Evolutionary conservation across 1,284 basidiomycete genomes (phyloP).

Genomic region (Rhodotorula sp.): DNA sequence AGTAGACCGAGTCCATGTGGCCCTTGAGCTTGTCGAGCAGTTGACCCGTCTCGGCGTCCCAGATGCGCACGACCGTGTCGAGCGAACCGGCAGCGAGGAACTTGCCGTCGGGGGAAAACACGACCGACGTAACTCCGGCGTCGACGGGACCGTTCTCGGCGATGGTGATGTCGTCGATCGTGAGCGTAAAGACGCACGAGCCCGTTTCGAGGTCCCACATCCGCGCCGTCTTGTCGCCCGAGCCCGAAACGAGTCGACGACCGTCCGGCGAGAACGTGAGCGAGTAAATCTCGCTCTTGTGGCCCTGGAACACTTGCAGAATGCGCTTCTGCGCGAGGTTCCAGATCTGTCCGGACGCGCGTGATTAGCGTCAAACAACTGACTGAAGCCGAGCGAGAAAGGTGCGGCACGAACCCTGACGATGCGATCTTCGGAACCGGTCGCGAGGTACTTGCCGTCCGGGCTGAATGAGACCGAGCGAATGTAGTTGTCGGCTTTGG

Average conservation of each 20-base stretch:
- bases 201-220: conserved; percentile 79
- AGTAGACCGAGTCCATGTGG: conserved; percentile 79
- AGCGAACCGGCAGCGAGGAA: conserved; percentile 79
- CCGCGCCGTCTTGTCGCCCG: conserved; percentile 82
- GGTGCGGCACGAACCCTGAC: conserved; percentile 63
- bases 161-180: conserved; percentile 54
- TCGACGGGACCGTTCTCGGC: conserved; percentile 61
- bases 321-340: conserved; percentile 74
- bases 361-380: too few relatives aligned
- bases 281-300: conserved; percentile 87
- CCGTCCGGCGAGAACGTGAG: conserved; percentile 83
- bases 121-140: conserved; percentile 74
- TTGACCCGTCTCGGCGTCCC: conserved; percentile 72
- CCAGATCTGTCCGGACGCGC: conserved; percentile 64
- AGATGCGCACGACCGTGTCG: conserved; percentile 80
- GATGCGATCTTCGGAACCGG: conserved; percentile 78
- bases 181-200: conserved; percentile 55
- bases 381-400: neutral
- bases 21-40: conserved; percentile 74
- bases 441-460: conserved; percentile 75
- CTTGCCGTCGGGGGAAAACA: conserved; percentile 76
- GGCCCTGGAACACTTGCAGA: conserved; percentile 72
- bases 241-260: conserved; percentile 78
- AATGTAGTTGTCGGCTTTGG: conserved; percentile 72
- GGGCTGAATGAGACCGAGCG: conserved; percentile 81